Evolutionary conservation across 1,284 basidiomycete species (phyloP).

Genomic region (Coniophora puteana): DNA sequence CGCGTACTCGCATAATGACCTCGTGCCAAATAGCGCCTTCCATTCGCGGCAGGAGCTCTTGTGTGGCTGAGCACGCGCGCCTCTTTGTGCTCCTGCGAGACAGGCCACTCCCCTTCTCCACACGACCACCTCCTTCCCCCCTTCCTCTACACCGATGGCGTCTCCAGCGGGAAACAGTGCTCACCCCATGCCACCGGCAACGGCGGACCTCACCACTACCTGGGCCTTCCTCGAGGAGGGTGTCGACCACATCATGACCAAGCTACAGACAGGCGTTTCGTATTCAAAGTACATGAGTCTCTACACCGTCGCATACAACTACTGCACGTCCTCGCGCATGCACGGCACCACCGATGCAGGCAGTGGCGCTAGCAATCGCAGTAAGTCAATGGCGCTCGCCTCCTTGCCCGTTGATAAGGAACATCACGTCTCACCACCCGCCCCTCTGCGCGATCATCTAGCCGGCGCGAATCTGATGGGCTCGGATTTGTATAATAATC

Average conservation of each 20-base stretch:
- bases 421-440: too few species aligned
- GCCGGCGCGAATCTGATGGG: slow-evolving; percentile 95
- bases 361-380: slow-evolving; percentile 51
- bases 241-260: slow-evolving; percentile 92
- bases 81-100: too few species aligned
- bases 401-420: slow-evolving; percentile 8
- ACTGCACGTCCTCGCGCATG: slow-evolving; percentile 91
- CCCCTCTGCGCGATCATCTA: slow-evolving; percentile 31
- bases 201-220: slow-evolving; percentile 77
- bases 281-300: slow-evolving; percentile 92
- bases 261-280: slow-evolving; percentile 84
- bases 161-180: slow-evolving; percentile 8
- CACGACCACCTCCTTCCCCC: slow-evolving; percentile 29
- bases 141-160: slow-evolving; percentile 14
- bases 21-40: too few species aligned
- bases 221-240: slow-evolving; percentile 89
- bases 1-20: too few species aligned
- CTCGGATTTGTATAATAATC: slow-evolving; percentile 89
- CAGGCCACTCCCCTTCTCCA: slow-evolving; percentile 15
- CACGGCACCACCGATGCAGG: slow-evolving; percentile 50
- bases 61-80: slow-evolving; percentile 14
- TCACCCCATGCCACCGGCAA: slow-evolving; percentile 54
- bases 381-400: slow-evolving; percentile 37
- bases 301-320: slow-evolving; percentile 95
- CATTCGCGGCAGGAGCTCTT: neutral